Conservation (phyloP, 805 yeast species). For the Kockiozyma suomiensis region DNA sequence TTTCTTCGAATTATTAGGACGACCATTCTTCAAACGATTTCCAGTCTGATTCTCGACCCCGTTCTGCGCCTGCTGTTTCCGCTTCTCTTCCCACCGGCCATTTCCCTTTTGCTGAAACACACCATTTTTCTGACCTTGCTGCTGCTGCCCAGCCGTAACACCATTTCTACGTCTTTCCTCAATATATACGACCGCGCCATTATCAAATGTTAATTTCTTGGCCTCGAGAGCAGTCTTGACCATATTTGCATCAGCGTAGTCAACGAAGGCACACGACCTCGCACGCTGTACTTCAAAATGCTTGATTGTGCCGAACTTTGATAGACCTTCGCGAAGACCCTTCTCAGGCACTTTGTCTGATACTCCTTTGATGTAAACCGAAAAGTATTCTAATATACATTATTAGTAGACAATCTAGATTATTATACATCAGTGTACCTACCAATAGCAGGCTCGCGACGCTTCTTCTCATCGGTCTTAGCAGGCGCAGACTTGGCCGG, state of each 20-base stretch:
- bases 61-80: constrained; percentile 3
- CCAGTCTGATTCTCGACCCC: not conserved
- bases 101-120: constrained; percentile 1
- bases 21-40: not conserved
- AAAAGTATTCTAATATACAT: constrained; percentile 36
- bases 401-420: not conserved
- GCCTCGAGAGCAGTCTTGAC: constrained; percentile 40
- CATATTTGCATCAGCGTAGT: constrained; percentile 41
- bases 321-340: constrained; percentile 39
- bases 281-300: constrained; percentile 43
- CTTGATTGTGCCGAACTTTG: constrained; percentile 40
- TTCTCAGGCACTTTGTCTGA: constrained; percentile 37
- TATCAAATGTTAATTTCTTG: constrained; percentile 41
- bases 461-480: constrained; percentile 22
- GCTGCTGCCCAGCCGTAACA: not conserved
- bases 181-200: constrained; percentile 35
- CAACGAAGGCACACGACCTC: constrained; percentile 45
- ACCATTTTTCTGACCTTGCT: constrained; percentile 19
- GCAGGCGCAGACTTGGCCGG: constrained; percentile 21
- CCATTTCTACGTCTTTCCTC: constrained; percentile 43
- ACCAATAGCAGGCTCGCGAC: constrained; percentile 18
- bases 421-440: not conserved
- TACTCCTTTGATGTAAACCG: constrained; percentile 45
- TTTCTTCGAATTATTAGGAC: constrained; percentile 1
- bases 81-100: not conserved